Evolutionary conservation across 129 eudicot genomes (phyloP), one percentile per base, ranked within the genome.

Genomic region (Lactuca sativa): DNA sequence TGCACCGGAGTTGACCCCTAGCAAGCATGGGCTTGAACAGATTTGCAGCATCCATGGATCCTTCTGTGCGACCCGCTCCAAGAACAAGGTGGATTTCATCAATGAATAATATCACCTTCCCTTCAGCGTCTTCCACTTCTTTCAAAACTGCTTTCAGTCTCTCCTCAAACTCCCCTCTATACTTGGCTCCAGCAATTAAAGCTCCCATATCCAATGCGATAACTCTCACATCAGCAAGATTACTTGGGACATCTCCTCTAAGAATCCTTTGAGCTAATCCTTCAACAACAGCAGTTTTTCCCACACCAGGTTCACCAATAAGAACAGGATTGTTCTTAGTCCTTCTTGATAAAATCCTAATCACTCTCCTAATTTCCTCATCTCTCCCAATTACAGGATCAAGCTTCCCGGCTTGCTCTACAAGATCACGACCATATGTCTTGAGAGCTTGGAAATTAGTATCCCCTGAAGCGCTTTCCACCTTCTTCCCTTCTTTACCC

Each of bases 301-400:
- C 99, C 11, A 93, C 99, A 43, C 99, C 99, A 0, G 99, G 99
- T 70, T 93, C 95, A 0, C 99, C 99, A 25, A 93, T 93, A 2
- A 93, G 86, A 4, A 93, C 97, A 0, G 97, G 99, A 36, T 93
- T 93, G 77, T 93, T 93, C 86, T 93, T 93, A 0, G 97, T 93
- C 58, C 99, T 80, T 47, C 99, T 82, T 1, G 99, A 93, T 40
- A 93, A 76, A 0, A 93, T 90, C 68, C 92, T 67, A 54, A 93
- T 51, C 47, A 93, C 99, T 75, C 97, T 85, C 13, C 95, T 67
- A 13, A 93, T 93, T 66, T 93, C 99, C 30, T 93, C 99, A 72
- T 93, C 99, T 37, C 99, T 80, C n/a, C 99, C 99, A 59, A 95
- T 95, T 3, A 95, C 99, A 4, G 99, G 99, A 38, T 95, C 99